Evolutionary conservation across 345 rosid genomes (phyloP), one percentile per base, ranked within the genome.

Genomic region (Hypericum perforatum): DNA sequence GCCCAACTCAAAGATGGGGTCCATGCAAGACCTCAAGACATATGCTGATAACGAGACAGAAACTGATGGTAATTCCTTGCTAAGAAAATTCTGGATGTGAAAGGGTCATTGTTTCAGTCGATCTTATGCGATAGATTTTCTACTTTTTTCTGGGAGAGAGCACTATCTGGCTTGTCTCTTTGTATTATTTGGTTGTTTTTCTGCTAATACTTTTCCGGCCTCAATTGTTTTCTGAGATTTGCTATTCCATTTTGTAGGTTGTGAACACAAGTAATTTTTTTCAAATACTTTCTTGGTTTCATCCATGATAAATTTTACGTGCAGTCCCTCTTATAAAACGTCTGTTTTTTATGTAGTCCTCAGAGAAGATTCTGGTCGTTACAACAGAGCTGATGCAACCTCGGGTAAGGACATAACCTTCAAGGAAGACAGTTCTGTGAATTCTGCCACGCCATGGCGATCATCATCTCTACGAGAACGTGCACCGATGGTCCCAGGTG

Each of bases 381-480:
- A 44, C 38, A 74, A 65, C 64, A 80, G 70, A 69, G 62, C 56
- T 57, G 86, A 71, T 53, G 67, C 63, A 41, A 67, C 78, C 15
- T 48, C 52, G 45, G 64, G 47, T 63, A 61, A 72, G 65, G 92
- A 82, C 59, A 58, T 61, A 12, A 49, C 63, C 52, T 11, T 64
- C 54, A 82, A 64, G 61, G 82, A 71, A 57, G 72, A 63, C 52
- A 74, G 58, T 70, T 63, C 71, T 61, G 59, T 51, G 12, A 72
- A 53, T 54, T 65, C 79, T 64, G 63, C 52, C 60, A 37, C 88
- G 51, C 58, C 72, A 14, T 77, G 86, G 94, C 81, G 73, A 43
- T 63, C 79, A 51, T 58, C 82, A 38, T 65, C 82, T 37, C 22
- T 52, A 43, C 81, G 77, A 62, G 95, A 82, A 46, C 73, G 63